A percentile compares a stretch with the other conserved stretches of the same genome.
phyloP scores from a whole-genome alignment of 179 eudicot genomes.

The Drosera spatulata region DNA sequence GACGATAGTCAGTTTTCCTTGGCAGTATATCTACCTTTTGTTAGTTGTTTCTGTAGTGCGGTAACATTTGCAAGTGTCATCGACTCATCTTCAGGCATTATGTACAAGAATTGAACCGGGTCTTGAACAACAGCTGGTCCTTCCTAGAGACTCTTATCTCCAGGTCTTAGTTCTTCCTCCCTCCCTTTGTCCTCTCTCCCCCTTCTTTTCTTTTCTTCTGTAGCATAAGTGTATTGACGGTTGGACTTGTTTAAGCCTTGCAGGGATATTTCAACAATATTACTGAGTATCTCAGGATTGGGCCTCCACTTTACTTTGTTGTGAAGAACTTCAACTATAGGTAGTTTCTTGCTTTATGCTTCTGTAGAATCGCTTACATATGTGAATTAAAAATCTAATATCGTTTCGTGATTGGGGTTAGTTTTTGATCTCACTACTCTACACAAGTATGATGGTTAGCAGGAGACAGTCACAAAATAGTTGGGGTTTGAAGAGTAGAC shows the following conservation, averaged over 20 bases:
- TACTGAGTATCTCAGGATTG: slow-evolving; percentile 78
- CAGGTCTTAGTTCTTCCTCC: slow-evolving; percentile 35
- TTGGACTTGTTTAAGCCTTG: background rate
- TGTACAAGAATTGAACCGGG: slow-evolving; percentile 96
- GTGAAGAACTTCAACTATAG: slow-evolving; percentile 86
- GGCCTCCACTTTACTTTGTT: slow-evolving; percentile 94
- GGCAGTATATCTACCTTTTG: background rate
- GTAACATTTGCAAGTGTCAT: slow-evolving; percentile 6
- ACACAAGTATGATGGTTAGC: too few species aligned
- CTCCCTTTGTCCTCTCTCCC: background rate
- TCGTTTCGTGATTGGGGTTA: too few species aligned
- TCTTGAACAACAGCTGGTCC: slow-evolving; percentile 93
- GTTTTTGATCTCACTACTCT: too few species aligned
- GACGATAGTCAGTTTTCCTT: too few species aligned
- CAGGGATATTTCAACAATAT: slow-evolving; percentile 87
- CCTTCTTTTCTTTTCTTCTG: background rate
- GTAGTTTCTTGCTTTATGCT: slow-evolving; percentile 25
- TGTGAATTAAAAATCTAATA: too few species aligned
- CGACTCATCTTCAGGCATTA: slow-evolving; percentile 45
- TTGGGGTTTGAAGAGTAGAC: too few species aligned
- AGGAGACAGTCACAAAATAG: too few species aligned
- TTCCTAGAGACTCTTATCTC: slow-evolving; percentile 94
- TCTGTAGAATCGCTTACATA: background rate
- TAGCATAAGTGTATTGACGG: background rate
- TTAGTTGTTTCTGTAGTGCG: background rate